phyloP scores from a whole-genome alignment of 2,329 filamentous ascomycete genomes.

The Hypomyces perniciosus region DNA sequence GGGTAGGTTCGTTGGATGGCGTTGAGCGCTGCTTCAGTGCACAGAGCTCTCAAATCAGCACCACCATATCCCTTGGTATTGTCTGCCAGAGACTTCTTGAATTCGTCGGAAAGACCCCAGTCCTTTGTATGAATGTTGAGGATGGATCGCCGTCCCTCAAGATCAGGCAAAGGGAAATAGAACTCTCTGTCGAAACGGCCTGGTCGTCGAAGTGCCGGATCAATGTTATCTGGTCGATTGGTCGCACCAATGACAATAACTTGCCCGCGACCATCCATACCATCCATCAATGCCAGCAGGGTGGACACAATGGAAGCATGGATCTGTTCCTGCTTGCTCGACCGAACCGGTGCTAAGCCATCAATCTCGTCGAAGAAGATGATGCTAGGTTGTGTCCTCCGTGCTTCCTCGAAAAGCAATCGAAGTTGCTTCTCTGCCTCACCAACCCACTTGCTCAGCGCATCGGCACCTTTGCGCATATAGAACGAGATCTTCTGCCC shows the following conservation, averaged over 20 bases:
- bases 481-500: slow-evolving; percentile 97
- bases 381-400: slow-evolving; percentile 94
- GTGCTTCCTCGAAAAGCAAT: slow-evolving; percentile 88
- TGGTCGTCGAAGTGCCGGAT: slow-evolving; percentile 87
- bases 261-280: slow-evolving; percentile 96
- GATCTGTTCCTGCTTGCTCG: slow-evolving; percentile 97
- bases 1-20: slow-evolving; percentile 93
- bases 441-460: slow-evolving; percentile 96
- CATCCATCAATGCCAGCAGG: slow-evolving; percentile 89
- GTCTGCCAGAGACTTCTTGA: slow-evolving; percentile 79
- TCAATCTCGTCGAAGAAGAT: slow-evolving; percentile 99
- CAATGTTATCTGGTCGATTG: slow-evolving; percentile 92
- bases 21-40: slow-evolving; percentile 92
- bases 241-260: slow-evolving; percentile 99
- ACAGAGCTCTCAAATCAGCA: slow-evolving; percentile 87
- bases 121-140: slow-evolving; percentile 92
- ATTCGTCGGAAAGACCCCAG: slow-evolving; percentile 74
- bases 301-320: slow-evolving; percentile 97
- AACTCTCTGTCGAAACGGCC: slow-evolving; percentile 97
- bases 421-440: slow-evolving; percentile 94
- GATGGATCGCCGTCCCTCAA: slow-evolving; percentile 74
- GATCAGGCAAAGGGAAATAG: slow-evolving; percentile 88
- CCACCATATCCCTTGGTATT: slow-evolving; percentile 95
- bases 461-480: slow-evolving; percentile 98
- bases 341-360: slow-evolving; percentile 88